A percentile compares a stretch with the other conserved stretches of the same genome.
phyloP scores from a whole-genome alignment of 2,329 filamentous ascomycete species.

The Fusarium nurragi region DNA sequence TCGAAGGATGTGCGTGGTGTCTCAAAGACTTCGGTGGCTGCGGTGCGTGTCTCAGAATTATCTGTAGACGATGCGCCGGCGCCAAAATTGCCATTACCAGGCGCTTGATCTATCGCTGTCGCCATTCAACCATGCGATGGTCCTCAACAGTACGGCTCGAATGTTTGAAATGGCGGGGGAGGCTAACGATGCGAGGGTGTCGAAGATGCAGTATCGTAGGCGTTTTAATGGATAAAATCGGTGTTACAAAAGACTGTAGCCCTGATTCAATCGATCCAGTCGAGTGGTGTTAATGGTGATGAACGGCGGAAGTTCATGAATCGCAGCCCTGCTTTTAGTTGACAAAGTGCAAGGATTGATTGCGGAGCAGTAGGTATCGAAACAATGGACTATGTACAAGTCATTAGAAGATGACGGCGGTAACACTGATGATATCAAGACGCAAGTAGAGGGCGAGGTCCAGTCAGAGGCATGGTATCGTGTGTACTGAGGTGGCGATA shows the following conservation, averaged over 20 bases:
- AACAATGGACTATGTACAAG: background rate
- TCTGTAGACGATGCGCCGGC: constrained; percentile 28
- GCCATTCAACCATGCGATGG: constrained; percentile 49
- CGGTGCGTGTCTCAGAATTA: constrained; percentile 32
- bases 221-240: background rate
- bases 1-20: constrained; percentile 44
- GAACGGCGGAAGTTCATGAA: constrained; percentile 19
- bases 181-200: background rate
- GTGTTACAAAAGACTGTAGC: background rate
- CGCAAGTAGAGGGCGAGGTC: background rate
- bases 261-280: constrained; percentile 10
- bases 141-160: constrained; percentile 3
- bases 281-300: constrained; percentile 12
- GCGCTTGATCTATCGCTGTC: constrained; percentile 45
- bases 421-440: background rate
- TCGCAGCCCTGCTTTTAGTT: constrained; percentile 26
- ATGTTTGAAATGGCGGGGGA: background rate
- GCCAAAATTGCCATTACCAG: constrained; percentile 35
- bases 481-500: constrained; percentile 25
- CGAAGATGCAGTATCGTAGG: background rate
- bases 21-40: constrained; percentile 38
- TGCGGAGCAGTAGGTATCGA: background rate
- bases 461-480: background rate
- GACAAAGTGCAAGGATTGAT: constrained; percentile 11
- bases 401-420: background rate